Evolutionary conservation across 352 stramenopile genomes (phyloP), one percentile per base, ranked within the genome.

Genomic region (Phytopythium helicoides): DNA sequence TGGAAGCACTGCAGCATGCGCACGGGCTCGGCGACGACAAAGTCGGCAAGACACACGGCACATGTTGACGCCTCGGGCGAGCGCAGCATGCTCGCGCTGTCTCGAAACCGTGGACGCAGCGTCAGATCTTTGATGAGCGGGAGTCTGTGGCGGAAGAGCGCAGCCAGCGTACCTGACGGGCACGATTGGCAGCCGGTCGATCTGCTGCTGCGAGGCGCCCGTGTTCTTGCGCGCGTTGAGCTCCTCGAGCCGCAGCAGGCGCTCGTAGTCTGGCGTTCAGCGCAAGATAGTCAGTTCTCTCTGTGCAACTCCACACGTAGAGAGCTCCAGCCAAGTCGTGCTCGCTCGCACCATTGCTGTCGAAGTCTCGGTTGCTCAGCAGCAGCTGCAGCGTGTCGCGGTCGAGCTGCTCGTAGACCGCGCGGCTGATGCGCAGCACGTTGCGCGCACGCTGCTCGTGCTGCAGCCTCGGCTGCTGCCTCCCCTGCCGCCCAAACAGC

Each of bases 1-100:
- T 90, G 81, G 63, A 94, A 92, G 49, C 84, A 92, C 21, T 64
- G 76, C 59, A 91, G 70, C 62, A 94, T 78, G 2, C 81, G 76
- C 9, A 84, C 80, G 6, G 56, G 52, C 8, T 57, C 48, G 42
- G 58, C 52, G 6, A 83, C 42, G 39, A 76, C 54, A 37, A 90
- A 73, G 18, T 72, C 45, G n/a, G 59, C 62, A 21, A 92, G 66
- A 60, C 81, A 94, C 45, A 94, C 73, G 3, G 77, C 69, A 55
- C 84, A 92, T 37, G 54, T 70, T 10, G 71, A 51, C 37, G 70
- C 63, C 58, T 87, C 80, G 12, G 73, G 64, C 9, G 70, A 63
- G 21, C 77, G 33, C 19, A 87, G 48, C 73, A 94, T 91, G 23
- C 64, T 58, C 44, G 86, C 67, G 1, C 83, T 93, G 41, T n/a